Conservation (phyloP, 768 basidiomycete genomes). For the Trametes maxima region DNA sequence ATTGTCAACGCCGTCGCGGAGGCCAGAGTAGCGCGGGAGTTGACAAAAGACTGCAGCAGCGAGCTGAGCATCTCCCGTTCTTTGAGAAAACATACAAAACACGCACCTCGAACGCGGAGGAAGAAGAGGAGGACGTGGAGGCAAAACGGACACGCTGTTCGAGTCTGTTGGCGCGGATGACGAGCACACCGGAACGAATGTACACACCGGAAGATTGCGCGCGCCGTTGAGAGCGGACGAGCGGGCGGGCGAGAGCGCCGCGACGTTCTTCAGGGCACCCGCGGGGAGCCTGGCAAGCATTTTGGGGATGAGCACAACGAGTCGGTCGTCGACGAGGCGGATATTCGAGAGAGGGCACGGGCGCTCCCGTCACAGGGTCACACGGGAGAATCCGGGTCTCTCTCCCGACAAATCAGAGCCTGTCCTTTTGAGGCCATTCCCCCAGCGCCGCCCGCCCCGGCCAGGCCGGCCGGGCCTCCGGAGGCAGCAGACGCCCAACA, state of each 20-base stretch:
- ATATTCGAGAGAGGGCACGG: conserved; percentile 45
- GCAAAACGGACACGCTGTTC: conserved; percentile 66
- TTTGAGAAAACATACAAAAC: background rate
- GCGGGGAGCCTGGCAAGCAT: conserved; percentile 85
- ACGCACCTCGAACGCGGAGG: conserved; percentile 67
- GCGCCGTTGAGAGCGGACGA: conserved; percentile 44
- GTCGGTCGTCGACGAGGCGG: conserved; percentile 33
- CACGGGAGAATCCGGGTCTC: conserved; percentile 32
- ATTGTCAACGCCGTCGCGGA: conserved; percentile 76
- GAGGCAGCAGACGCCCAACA: background rate
- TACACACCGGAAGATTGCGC: conserved; percentile 54
- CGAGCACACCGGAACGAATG: conserved; percentile 10
- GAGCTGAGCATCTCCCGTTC: conserved; percentile 3
- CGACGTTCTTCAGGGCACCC: conserved; percentile 65
- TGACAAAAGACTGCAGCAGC: conserved; percentile 54
- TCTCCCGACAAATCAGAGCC: conserved; percentile 26
- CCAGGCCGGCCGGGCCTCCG: conserved; percentile 13
- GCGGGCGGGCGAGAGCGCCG: conserved; percentile 48
- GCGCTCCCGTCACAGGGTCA: conserved; percentile 40
- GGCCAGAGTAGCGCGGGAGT: conserved; percentile 73
- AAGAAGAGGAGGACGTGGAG: conserved; percentile 60
- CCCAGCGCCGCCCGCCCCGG: background rate
- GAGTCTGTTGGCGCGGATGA: conserved; percentile 26
- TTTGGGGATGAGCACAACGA: conserved; percentile 43
- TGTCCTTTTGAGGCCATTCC: conserved; percentile 9